Conservation (phyloP, 805 yeast genomes). For the Grigorovia humatica region DNA sequence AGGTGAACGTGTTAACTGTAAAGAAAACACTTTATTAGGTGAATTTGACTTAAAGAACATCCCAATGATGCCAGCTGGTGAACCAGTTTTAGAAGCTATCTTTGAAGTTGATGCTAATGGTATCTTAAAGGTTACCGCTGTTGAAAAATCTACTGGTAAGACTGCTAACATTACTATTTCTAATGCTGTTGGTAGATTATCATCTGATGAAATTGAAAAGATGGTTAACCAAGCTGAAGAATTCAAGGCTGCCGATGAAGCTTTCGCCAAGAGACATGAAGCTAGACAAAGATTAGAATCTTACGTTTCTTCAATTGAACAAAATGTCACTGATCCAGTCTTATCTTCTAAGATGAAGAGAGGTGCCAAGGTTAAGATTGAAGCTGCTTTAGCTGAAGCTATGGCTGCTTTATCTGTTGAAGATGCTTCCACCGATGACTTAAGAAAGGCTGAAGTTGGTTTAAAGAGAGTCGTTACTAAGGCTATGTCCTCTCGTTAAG, state of each 20-base stretch:
- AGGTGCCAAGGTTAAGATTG: conserved; percentile 94
- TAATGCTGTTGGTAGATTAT: conserved; percentile 97
- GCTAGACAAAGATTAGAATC: conserved; percentile 98
- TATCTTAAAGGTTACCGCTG: conserved; percentile 97
- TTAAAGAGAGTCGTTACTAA: conserved; percentile 99
- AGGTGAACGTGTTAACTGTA: conserved; percentile 99
- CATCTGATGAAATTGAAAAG: conserved; percentile 94
- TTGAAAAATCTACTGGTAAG: conserved; percentile 97
- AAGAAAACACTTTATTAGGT: conserved; percentile 95
- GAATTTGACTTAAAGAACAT: conserved; percentile 97
- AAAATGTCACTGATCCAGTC: conserved; percentile 96
- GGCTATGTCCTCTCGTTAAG: conserved; percentile 97
- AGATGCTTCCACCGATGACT: conserved; percentile 93
- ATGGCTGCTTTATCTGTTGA: conserved; percentile 94
- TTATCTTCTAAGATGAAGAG: conserved; percentile 95
- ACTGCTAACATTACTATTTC: conserved; percentile 97
- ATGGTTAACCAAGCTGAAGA: conserved; percentile 98
- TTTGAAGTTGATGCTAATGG: conserved; percentile 99
- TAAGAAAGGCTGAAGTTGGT: conserved; percentile 98
- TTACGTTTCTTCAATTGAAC: conserved; percentile 91
- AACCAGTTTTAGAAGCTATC: conserved; percentile 97
- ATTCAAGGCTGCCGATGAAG: conserved; percentile 98
- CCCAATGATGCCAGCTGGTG: conserved; percentile 98
- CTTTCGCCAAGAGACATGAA: conserved; percentile 98
- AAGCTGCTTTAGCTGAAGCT: conserved; percentile 96